These are phyloP conservation scores for Pterulicium gracile DNA, from an alignment of 1,284 basidiomycete genomes.

Conservation along the genomic window DNA sequence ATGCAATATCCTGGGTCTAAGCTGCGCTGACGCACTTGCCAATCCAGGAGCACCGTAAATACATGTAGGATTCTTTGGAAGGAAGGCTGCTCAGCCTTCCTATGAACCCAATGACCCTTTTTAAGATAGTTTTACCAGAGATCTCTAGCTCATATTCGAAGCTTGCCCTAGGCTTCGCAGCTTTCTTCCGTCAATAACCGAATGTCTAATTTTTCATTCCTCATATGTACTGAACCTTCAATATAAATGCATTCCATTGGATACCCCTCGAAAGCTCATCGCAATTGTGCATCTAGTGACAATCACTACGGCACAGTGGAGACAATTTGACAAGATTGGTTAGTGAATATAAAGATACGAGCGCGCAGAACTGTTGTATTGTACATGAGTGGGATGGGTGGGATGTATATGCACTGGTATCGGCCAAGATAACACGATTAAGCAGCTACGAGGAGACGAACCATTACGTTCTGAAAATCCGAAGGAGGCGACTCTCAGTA, in stretches of 20 bases:
- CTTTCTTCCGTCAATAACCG: background rate
- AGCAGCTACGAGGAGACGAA: too few relatives aligned
- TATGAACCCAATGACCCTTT: background rate
- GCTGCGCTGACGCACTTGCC: background rate
- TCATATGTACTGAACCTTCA: too few relatives aligned
- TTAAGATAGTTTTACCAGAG: background rate
- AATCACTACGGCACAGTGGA: too few relatives aligned
- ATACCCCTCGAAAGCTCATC: too few relatives aligned
- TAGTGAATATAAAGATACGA: too few relatives aligned
- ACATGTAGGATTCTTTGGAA: background rate
- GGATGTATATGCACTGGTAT: too few relatives aligned
- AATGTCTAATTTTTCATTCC: background rate
- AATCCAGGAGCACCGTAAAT: background rate
- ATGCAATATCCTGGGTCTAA: background rate
- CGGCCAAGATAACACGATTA: too few relatives aligned
- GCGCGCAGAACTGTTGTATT: too few relatives aligned
- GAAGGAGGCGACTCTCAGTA: slow-evolving; percentile 2
- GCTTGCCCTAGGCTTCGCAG: background rate
- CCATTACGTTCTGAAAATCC: slow-evolving; percentile 5
- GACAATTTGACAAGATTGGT: too few relatives aligned
- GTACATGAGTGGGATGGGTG: too few relatives aligned
- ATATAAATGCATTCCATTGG: too few relatives aligned
- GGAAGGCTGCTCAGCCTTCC: background rate
- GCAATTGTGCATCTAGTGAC: too few relatives aligned
- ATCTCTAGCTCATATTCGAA: background rate